Evolutionary conservation across 2,329 filamentous ascomycete species (phyloP), one percentile per base, ranked within the genome.

Genomic region (Xylariales sp.): DNA sequence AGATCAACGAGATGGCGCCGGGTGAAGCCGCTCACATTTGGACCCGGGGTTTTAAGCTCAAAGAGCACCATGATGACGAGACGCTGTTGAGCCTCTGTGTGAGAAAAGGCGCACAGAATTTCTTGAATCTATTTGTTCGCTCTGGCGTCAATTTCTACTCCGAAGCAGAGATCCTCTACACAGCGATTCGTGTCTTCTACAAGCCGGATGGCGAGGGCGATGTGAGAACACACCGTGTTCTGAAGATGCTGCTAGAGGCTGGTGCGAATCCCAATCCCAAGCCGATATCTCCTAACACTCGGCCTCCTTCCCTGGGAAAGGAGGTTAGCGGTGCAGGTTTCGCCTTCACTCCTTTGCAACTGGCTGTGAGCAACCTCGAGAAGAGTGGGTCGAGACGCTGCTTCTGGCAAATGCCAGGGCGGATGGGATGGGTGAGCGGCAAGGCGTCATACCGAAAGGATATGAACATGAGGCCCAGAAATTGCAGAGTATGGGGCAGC

Each of bases 281-380:
- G 3, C 46, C 42, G 7, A 44, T 27, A 24, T 25, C 19, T 25
- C 16, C 8, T 12, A 12, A 10, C 6, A 20, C 6, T 14, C 25
- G 24, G 19, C 18, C 15, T 2, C 7, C n/a, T n/a, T 18, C 21
- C 8, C 20, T 14, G 7, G 35, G 18, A 15, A 15, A 25, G n/a
- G 12, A n/a, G 6, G 21, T 4, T 11, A 22, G 12, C 9, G 20
- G 19, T 8, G 12, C n/a, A 4, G 12, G 21, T 3, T 42, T 42
- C 14, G 40, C 40, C 10, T 53, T 44, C 36, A 53, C 50, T 3
- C 51, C 51, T 8, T 43, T 53, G 16, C 50, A 53, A 21, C 19
- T 29, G n/a, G 50, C 51, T 16, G 46, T 49, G 2, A n/a, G 18
- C 4, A 32, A 38, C 12, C 45, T 52, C 3, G 51, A 53, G 29